Percentiles rank a stretch among this genome's conserved stretches.
phyloP scores from a whole-genome alignment of 768 basidiomycete species.

The Suillus cothurnatus region DNA sequence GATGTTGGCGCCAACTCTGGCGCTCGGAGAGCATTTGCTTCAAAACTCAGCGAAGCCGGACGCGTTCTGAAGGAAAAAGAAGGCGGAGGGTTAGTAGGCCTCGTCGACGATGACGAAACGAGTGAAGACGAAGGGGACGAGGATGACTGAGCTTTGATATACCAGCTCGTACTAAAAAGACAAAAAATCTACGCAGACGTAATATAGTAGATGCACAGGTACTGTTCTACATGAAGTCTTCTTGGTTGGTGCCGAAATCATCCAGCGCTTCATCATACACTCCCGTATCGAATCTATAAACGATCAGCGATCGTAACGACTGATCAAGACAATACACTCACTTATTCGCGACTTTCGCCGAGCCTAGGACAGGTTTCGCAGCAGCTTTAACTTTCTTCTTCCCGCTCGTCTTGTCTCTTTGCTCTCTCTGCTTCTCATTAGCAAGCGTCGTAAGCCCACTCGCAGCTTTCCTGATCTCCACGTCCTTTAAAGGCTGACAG shows the following conservation, averaged over 20 bases:
- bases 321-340: slow-evolving; percentile 34
- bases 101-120: slow-evolving; percentile 71
- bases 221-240: slow-evolving; percentile 87
- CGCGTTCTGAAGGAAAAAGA: slow-evolving; percentile 64
- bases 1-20: slow-evolving; percentile 86
- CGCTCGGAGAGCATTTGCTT: slow-evolving; percentile 79
- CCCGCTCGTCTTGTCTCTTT: slow-evolving; percentile 80
- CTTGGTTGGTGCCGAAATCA: slow-evolving; percentile 73
- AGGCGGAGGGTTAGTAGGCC: slow-evolving; percentile 68
- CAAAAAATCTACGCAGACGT: slow-evolving; percentile 15
- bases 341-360: slow-evolving; percentile 67
- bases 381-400: slow-evolving; percentile 85
- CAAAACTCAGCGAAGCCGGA: slow-evolving; percentile 76
- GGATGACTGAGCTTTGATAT: slow-evolving; percentile 19
- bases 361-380: slow-evolving; percentile 75
- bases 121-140: slow-evolving; percentile 52
- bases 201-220: slow-evolving; percentile 18
- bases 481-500: slow-evolving; percentile 77
- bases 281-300: slow-evolving; percentile 69
- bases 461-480: slow-evolving; percentile 90
- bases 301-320: slow-evolving; percentile 16
- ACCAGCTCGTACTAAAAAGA: slow-evolving; percentile 1
- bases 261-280: slow-evolving; percentile 89
- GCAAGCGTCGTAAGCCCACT: slow-evolving; percentile 83
- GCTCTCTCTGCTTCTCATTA: slow-evolving; percentile 94